Evolutionary conservation across 768 basidiomycete genomes (phyloP).

Genomic region (Tulasnella sp.): DNA sequence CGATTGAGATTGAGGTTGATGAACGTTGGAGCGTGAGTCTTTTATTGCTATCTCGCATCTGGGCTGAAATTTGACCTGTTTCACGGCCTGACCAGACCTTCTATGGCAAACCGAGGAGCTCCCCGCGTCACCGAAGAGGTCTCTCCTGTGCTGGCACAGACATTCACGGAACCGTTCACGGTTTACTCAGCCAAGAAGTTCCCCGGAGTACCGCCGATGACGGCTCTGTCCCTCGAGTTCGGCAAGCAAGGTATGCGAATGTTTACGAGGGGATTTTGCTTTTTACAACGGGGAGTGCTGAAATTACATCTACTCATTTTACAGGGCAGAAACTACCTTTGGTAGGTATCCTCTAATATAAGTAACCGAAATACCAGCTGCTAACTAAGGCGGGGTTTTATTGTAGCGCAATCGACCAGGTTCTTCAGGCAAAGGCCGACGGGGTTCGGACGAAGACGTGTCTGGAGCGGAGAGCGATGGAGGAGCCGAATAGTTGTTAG

Average conservation of each 20-base stretch:
- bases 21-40: conserved; percentile 89
- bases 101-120: conserved; percentile 65
- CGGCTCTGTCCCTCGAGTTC: conserved; percentile 78
- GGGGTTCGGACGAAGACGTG: conserved; percentile 11
- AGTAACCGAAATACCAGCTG: neutral
- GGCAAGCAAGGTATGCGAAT: conserved; percentile 57
- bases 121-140: conserved; percentile 47
- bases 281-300: neutral
- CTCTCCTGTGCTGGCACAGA: conserved; percentile 74
- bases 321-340: conserved; percentile 69
- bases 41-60: neutral
- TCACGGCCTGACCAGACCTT: conserved; percentile 40
- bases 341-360: conserved; percentile 40
- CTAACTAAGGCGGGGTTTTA: neutral
- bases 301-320: neutral
- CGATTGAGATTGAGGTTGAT: conserved; percentile 79
- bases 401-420: conserved; percentile 68
- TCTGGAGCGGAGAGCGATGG: conserved; percentile 13
- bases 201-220: conserved; percentile 83
- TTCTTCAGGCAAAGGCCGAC: conserved; percentile 47
- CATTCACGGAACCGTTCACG: conserved; percentile 72
- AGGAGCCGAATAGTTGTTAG: neutral
- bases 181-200: conserved; percentile 92
- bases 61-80: neutral
- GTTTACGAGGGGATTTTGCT: neutral